Conservation (phyloP, 257 asterid species). For the Lycium barbarum region DNA sequence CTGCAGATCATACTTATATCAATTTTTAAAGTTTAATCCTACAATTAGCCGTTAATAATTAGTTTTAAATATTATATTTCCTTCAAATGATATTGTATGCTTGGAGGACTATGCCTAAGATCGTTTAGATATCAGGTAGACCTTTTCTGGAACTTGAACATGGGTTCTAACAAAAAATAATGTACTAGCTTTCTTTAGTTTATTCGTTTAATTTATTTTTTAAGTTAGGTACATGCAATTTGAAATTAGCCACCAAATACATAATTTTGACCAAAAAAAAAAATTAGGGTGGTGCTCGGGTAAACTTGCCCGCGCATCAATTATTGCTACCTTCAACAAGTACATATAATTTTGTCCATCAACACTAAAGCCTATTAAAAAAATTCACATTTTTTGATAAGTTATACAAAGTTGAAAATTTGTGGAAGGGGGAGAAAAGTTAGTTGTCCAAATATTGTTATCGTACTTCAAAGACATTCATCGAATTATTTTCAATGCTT, state of each 20-base stretch:
- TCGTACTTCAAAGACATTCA: neutral
- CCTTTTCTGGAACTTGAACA: neutral
- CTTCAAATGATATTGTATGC: neutral
- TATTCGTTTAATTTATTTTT: neutral
- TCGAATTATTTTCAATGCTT: neutral
- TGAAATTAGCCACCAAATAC: neutral
- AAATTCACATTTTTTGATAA: neutral
- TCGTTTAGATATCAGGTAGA: constrained; percentile 5
- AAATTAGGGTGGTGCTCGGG: neutral
- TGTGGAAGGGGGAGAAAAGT: neutral
- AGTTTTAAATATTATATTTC: neutral
- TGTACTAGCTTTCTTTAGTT: neutral
- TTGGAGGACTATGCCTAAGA: neutral
- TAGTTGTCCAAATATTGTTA: neutral
- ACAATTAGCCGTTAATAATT: neutral
- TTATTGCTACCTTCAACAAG: neutral
- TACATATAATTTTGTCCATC: neutral
- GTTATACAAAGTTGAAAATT: neutral
- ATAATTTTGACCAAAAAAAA: neutral
- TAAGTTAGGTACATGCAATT: neutral
- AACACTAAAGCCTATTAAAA: neutral
- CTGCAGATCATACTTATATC: neutral
- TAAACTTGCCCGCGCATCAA: neutral
- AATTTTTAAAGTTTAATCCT: neutral
- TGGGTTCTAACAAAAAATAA: neutral